Evolutionary conservation across 164 flowering plant species (phyloP), one percentile per base, ranked within the genome.

Genomic region (Tinospora cordifolia): DNA sequence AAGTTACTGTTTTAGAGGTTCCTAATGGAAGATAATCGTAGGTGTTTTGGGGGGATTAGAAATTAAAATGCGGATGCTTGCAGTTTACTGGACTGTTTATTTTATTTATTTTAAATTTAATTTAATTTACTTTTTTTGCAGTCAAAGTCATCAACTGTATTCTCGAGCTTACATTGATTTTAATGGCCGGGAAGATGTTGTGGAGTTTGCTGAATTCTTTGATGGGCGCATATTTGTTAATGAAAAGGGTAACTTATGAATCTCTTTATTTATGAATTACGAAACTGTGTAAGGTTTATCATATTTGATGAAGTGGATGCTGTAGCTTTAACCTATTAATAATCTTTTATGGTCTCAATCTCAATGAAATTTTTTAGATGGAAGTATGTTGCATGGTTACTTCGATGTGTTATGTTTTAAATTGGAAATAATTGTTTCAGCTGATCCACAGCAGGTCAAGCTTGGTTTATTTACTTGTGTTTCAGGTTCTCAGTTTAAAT

Each of bases 161-260:
- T 78, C 95, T 34, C 84, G 95, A 75, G 94, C 91, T n/a, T 90
- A 92, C 66, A 79, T 92, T 69, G 85, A 88, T 77, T 92, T 92
- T 82, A 88, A 85, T 74, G 84, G 74, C 54, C 82, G 88, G 49
- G 92, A 92, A 44, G 98, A 88, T 78, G 96, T 89, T 70, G 70
- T 90, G 26, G 98, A 89, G 84, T 90, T 92, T 78, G 94, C 96
- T 0, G 95, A 90, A 84, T 86, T 87, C 81, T 92, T 92, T 69
- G 84, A 85, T 66, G 98, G 96, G 10, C 96, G 88, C 76, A 79
- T 87, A 7, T 93, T 93, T 80, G 95, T 90, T 63, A 90, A 89
- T 76, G 98, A 92, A 79, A 90, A 90, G 76, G 96, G 98, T 90
- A 81, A 82, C 57, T 19, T 12, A 9, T 21, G 22, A 3, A n/a